Evolutionary conservation across 2,329 filamentous ascomycete species (phyloP), one percentile per base, ranked within the genome.

Genomic region (Leptodontidium sp.): DNA sequence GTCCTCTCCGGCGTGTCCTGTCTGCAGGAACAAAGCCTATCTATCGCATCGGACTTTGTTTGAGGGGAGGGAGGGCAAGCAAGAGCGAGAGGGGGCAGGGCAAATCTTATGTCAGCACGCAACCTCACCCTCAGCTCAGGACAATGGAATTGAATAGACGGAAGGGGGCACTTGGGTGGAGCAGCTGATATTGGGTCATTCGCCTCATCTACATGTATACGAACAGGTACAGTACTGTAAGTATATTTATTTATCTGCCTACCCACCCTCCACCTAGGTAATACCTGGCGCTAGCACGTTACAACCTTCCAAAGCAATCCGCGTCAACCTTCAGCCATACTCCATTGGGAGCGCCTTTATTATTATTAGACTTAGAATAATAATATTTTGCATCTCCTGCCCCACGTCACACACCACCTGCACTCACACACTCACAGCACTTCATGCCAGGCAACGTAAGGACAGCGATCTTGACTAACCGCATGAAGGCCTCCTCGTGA

Each of bases 401-500:
- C 32, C 53, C 53, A 40, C 53, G 32, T 40, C 29, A 17, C 32
- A 40, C 53, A 58, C 26, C 52, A 26, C 49, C 17, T 26, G 38
- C 11, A 40, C 38, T 11, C 38, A 40, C 38, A 6, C 38, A 11
- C 38, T 40, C 38, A 12, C 11, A 11, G 7, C 9, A 11, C 38
- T 40, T 11, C 38, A 40, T 11, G 38, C 5, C n/a, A 24, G 14
- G 45, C 15, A 17, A 47, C 15, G 17, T n/a, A 57, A 35, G 32
- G 32, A 58, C 17, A 58, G 53, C 53, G 53, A 58, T 40, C 53
- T 38, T 38, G 32, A 58, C 53, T 58, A 58, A 40, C 53, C 53
- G 12, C 32, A 58, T 38, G 17, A 15, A 64, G 63, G 6, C n/a
- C 61, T 49, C 71, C 72, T 74, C 72, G 72, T 74, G 72, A 74